phyloP scores from a whole-genome alignment of 2,329 filamentous ascomycete species.

The Pseudogymnoascus sp. region DNA sequence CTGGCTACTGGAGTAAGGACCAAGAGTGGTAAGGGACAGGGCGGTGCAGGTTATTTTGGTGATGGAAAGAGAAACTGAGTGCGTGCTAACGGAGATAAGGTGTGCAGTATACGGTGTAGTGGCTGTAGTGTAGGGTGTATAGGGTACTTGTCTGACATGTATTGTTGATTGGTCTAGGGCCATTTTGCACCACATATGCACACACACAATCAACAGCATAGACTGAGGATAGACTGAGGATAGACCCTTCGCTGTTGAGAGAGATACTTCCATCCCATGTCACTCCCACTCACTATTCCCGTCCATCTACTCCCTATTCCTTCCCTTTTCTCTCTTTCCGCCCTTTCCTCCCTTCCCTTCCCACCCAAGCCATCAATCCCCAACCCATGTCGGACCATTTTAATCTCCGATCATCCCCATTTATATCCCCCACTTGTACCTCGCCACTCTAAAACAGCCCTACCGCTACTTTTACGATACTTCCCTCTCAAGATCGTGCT shows the following conservation, averaged over 20 bases:
- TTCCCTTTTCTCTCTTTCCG: too few relatives aligned
- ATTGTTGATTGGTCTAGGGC: not conserved
- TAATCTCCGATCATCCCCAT: not conserved
- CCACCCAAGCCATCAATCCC: too few relatives aligned
- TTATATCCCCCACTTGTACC: not conserved
- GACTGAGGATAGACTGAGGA: too few relatives aligned
- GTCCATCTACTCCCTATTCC: too few relatives aligned
- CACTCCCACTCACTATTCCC: too few relatives aligned
- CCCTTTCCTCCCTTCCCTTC: not conserved
- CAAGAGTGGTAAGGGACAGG: not conserved
- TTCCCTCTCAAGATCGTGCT: not conserved
- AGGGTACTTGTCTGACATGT: not conserved
- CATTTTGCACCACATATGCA: not conserved
- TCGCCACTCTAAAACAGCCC: constrained; percentile 7
- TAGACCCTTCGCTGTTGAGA: not conserved
- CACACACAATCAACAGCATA: not conserved
- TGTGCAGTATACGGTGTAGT: too few relatives aligned
- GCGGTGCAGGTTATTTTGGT: constrained; percentile 6
- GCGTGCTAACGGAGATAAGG: not conserved
- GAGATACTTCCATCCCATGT: not conserved
- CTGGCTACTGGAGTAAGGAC: too few relatives aligned
- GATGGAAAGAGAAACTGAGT: too few relatives aligned
- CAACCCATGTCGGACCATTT: not conserved
- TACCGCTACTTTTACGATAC: not conserved
- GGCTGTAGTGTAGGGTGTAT: not conserved